Evolutionary conservation across 2,329 filamentous ascomycete genomes (phyloP).

Genomic region (Diplodia corticola): DNA sequence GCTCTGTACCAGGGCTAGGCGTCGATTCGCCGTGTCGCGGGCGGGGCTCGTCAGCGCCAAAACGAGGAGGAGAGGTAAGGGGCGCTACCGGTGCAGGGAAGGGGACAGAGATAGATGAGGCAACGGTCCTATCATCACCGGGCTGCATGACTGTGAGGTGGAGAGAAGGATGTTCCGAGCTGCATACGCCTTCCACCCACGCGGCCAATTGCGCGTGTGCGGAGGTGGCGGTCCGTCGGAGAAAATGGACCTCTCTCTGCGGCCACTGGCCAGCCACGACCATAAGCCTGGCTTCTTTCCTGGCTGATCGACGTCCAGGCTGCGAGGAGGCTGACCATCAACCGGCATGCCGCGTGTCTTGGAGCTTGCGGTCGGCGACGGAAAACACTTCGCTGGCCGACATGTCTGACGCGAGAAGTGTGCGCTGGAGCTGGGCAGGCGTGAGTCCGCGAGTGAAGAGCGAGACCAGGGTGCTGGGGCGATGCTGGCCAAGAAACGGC

Average conservation of each 20-base stretch:
- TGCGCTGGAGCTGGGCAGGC: neutral
- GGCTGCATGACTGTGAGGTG: no score
- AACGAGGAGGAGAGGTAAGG: neutral
- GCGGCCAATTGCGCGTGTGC: neutral
- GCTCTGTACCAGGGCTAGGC: neutral
- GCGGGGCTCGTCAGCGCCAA: conserved; percentile 5
- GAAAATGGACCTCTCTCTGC: neutral
- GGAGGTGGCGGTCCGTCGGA: conserved; percentile 6
- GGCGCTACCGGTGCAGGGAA: neutral
- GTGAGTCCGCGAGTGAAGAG: neutral
- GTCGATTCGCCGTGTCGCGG: neutral
- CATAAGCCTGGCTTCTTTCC: neutral
- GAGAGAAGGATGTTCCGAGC: neutral
- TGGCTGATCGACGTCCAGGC: neutral
- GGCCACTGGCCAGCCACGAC: neutral
- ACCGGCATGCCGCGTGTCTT: neutral
- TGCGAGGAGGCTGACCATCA: neutral
- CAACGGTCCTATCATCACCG: neutral
- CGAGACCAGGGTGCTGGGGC: neutral
- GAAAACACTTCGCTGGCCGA: neutral
- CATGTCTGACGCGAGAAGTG: neutral
- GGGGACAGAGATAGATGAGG: neutral
- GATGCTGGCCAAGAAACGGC: neutral
- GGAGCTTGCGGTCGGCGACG: neutral
- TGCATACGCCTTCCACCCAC: neutral